Evolutionary conservation across 1,139 yeast genomes (phyloP).

Genomic region (Debaryomycetaceae sp.): DNA sequence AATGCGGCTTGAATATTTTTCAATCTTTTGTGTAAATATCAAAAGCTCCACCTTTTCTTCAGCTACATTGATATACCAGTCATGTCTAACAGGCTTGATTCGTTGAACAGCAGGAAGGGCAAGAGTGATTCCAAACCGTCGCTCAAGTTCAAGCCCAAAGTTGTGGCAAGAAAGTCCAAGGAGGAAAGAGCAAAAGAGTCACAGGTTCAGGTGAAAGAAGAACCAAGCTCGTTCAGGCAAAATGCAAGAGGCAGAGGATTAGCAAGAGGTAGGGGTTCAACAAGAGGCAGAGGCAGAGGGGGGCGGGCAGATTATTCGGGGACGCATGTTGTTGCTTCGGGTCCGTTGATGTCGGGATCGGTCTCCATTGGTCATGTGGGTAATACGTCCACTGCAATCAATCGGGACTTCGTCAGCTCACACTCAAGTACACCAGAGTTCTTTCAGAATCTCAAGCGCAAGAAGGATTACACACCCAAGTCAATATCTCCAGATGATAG

Average conservation of each 20-base stretch:
- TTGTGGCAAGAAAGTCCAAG: slow-evolving; percentile 74
- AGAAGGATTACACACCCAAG: slow-evolving; percentile 4
- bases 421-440: slow-evolving; percentile 37
- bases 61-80: background rate
- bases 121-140: slow-evolving; percentile 39
- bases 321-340: slow-evolving; percentile 66
- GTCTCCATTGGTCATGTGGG: slow-evolving; percentile 39
- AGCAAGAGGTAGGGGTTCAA: slow-evolving; percentile 24
- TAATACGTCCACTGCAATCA: background rate
- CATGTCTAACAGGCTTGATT: slow-evolving; percentile 46
- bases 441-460: slow-evolving; percentile 22
- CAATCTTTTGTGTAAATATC: slow-evolving; percentile 2
- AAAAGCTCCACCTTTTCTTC: background rate
- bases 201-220: slow-evolving; percentile 48
- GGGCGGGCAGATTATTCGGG: slow-evolving; percentile 52
- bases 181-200: slow-evolving; percentile 81
- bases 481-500: slow-evolving; percentile 13
- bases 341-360: slow-evolving; percentile 69
- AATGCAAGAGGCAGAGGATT: slow-evolving; percentile 22
- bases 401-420: slow-evolving; percentile 23
- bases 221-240: slow-evolving; percentile 14
- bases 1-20: slow-evolving; percentile 5
- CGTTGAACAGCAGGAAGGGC: slow-evolving; percentile 36
- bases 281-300: slow-evolving; percentile 37
- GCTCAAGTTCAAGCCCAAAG: slow-evolving; percentile 75